Percentiles rank a stretch among this genome's conserved stretches.
These are phyloP conservation scores for Mycena vitilis DNA, from an alignment of 768 basidiomycete species.

Conservation along the genomic window DNA sequence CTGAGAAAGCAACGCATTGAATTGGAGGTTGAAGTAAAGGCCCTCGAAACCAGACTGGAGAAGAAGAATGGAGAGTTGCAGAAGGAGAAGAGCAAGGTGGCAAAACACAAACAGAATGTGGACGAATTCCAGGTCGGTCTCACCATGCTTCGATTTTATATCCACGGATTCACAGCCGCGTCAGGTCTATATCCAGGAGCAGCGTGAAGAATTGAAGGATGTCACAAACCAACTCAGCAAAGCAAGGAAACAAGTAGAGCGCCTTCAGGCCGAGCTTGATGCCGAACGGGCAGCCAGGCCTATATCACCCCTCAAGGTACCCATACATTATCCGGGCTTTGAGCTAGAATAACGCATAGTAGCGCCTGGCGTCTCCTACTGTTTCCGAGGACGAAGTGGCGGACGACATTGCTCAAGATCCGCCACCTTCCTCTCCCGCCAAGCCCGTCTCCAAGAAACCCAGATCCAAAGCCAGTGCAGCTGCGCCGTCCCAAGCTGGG, in stretches of 20 bases:
- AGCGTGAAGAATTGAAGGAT: slow-evolving; percentile 51
- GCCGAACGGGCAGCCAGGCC: slow-evolving; percentile 50
- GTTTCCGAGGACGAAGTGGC: slow-evolving; percentile 40
- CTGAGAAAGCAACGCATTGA: slow-evolving; percentile 65
- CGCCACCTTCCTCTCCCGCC: slow-evolving; percentile 35
- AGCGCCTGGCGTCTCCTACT: slow-evolving; percentile 28
- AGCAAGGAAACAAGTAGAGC: slow-evolving; percentile 56
- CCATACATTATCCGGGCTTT: neutral
- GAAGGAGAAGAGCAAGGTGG: slow-evolving; percentile 56
- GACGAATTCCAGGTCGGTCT: slow-evolving; percentile 59
- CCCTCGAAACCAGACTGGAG: slow-evolving; percentile 53
- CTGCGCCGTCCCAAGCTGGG: slow-evolving; percentile 18
- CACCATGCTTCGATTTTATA: slow-evolving; percentile 10
- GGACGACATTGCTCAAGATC: slow-evolving; percentile 28
- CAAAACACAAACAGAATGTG: slow-evolving; percentile 55
- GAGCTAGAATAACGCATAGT: neutral
- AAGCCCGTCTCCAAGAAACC: slow-evolving; percentile 26
- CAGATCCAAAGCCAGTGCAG: slow-evolving; percentile 14
- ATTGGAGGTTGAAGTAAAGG: slow-evolving; percentile 65
- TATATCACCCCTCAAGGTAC: slow-evolving; percentile 40
- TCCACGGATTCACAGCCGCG: slow-evolving; percentile 4
- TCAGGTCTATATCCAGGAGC: slow-evolving; percentile 54
- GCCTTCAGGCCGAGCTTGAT: slow-evolving; percentile 58
- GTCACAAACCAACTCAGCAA: slow-evolving; percentile 49
- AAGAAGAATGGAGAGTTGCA: slow-evolving; percentile 53